Conservation (phyloP, 78 protist genomes). For the Dictyostelium intermedium region DNA sequence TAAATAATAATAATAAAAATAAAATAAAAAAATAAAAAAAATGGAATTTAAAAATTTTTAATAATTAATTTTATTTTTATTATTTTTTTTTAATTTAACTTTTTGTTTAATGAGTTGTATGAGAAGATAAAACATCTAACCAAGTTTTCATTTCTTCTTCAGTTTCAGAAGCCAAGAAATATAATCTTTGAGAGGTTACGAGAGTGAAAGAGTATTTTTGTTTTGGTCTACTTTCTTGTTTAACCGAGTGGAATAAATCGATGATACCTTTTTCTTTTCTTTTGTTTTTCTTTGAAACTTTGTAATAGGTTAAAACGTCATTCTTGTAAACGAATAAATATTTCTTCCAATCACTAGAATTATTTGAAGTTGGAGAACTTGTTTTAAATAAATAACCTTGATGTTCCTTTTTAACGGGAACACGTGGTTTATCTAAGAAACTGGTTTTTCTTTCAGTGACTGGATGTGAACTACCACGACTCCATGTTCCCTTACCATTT, state of each 20-base stretch:
- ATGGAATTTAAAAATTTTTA: not conserved
- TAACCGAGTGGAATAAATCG: constrained; percentile 34
- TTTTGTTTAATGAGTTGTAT: not conserved
- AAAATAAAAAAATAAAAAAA: too few species aligned
- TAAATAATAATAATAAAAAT: too few species aligned
- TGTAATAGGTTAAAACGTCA: constrained; percentile 39
- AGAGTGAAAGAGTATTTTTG: constrained; percentile 61
- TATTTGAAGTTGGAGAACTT: constrained; percentile 28
- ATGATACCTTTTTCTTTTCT: constrained; percentile 60
- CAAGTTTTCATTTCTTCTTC: constrained; percentile 31
- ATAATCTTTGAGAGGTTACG: constrained; percentile 37
- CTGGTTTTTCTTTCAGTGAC: not conserved
- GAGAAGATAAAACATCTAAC: constrained; percentile 8
- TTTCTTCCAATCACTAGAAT: constrained; percentile 57
- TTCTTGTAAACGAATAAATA: constrained; percentile 47
- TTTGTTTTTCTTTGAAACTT: constrained; percentile 14
- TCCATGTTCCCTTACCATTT: constrained; percentile 46
- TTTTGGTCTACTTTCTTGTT: constrained; percentile 34
- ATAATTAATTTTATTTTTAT: not conserved
- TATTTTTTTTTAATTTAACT: not conserved
- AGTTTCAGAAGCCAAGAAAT: constrained; percentile 51
- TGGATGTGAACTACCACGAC: not conserved
- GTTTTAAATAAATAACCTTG: constrained; percentile 49
- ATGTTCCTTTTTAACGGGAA: constrained; percentile 16
- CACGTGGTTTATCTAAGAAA: constrained; percentile 25